phyloP scores from a whole-genome alignment of 2,329 filamentous ascomycete genomes.

The Chrysoporthe austroafricana region DNA sequence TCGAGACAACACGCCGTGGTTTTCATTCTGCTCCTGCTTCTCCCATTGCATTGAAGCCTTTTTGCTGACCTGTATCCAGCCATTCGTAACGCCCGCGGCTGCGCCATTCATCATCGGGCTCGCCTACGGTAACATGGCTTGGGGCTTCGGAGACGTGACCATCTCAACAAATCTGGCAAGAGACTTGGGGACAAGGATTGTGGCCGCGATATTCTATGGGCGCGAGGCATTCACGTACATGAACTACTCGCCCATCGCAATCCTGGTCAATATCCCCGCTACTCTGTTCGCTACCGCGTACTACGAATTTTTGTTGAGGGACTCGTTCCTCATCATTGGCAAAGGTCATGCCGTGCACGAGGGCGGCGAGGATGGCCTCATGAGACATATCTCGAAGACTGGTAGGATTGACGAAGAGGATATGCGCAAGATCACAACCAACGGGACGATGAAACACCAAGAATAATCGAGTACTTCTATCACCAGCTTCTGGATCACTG shows the following conservation, averaged over 20 bases:
- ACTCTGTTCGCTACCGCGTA: slow-evolving; percentile 58
- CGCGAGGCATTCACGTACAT: slow-evolving; percentile 48
- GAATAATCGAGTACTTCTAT: neutral
- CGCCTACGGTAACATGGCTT: slow-evolving; percentile 57
- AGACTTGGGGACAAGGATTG: slow-evolving; percentile 62
- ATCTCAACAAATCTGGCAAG: slow-evolving; percentile 61
- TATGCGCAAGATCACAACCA: slow-evolving; percentile 19
- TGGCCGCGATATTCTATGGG: slow-evolving; percentile 61
- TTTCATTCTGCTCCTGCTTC: neutral
- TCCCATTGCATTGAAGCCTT: neutral
- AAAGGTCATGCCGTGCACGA: slow-evolving; percentile 54
- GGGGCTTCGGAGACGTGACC: slow-evolving; percentile 59
- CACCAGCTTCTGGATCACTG: too few species aligned
- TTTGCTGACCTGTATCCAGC: slow-evolving; percentile 31
- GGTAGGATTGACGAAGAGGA: slow-evolving; percentile 36
- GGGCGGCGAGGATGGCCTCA: slow-evolving; percentile 54
- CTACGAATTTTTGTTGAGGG: slow-evolving; percentile 59
- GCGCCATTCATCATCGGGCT: slow-evolving; percentile 60
- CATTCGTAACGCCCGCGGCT: slow-evolving; percentile 52
- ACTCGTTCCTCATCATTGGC: slow-evolving; percentile 55
- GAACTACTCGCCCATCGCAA: slow-evolving; percentile 54
- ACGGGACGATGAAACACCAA: neutral
- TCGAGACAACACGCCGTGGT: too few species aligned
- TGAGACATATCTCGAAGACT: slow-evolving; percentile 45
- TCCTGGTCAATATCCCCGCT: slow-evolving; percentile 60